Percentiles rank a stretch among this genome's conserved stretches.
These are phyloP conservation scores for Euphorbia lathyris DNA, from an alignment of 345 rosid species.

Conservation along the genomic window DNA sequence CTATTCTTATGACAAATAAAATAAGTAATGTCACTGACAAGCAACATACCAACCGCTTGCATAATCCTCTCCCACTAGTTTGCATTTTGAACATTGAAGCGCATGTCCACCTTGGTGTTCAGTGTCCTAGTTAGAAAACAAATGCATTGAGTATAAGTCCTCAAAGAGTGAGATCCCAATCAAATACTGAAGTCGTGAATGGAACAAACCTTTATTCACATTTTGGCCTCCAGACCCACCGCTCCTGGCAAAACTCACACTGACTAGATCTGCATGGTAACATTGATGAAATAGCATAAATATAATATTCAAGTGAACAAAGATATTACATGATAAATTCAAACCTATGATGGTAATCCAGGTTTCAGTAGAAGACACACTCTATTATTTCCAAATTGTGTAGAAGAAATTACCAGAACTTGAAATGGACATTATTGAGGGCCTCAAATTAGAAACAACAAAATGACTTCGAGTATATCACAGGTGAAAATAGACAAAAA, in stretches of 20 bases:
- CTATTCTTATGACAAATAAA: too few relatives aligned
- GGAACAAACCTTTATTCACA: constrained; percentile 88
- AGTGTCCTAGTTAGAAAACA: constrained; percentile 38
- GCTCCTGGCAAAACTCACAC: constrained; percentile 84
- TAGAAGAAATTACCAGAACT: too few relatives aligned
- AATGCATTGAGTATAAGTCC: constrained; percentile 10
- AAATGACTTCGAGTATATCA: background rate
- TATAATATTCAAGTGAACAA: background rate
- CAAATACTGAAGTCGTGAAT: background rate
- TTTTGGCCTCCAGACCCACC: constrained; percentile 99
- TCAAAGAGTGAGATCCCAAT: background rate
- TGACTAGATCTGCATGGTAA: constrained; percentile 57
- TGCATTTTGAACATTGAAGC: constrained; percentile 76
- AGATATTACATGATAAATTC: background rate
- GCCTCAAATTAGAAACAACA: background rate
- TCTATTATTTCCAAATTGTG: too few relatives aligned
- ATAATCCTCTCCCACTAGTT: constrained; percentile 71
- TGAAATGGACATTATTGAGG: too few relatives aligned
- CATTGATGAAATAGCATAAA: background rate
- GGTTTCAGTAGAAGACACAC: too few relatives aligned
- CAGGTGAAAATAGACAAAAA: too few relatives aligned
- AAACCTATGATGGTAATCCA: background rate
- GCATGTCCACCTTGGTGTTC: constrained; percentile 99
- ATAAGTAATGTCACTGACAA: too few relatives aligned
- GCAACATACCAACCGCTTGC: constrained; percentile 81